A percentile compares a stretch with the other conserved stretches of the same genome.
Evolutionary conservation across 305 asterid genomes (phyloP).

Genomic region (Rubia balearica): DNA sequence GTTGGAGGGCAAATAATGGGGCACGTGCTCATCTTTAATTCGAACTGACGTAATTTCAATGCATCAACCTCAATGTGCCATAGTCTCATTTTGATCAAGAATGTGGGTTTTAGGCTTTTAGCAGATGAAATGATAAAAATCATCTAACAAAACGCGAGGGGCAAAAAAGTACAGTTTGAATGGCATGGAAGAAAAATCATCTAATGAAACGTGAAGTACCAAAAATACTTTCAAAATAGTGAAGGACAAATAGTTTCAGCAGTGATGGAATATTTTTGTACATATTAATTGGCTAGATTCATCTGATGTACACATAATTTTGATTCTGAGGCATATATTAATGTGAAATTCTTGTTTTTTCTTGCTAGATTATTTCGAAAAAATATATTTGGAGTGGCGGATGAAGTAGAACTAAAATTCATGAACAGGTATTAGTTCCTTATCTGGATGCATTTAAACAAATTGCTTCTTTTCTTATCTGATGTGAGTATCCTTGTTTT

Average conservation of each 20-base stretch:
- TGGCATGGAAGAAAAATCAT: neutral
- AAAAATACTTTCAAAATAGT: neutral
- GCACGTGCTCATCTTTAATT: neutral
- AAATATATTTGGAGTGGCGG: constrained; percentile 94
- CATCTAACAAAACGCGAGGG: neutral
- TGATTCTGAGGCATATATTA: neutral
- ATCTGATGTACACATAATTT: neutral
- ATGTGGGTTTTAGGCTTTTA: neutral
- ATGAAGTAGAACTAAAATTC: constrained; percentile 91
- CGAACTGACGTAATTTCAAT: neutral
- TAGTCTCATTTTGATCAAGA: neutral
- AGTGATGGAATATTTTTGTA: neutral
- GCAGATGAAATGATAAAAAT: no score
- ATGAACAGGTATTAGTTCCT: constrained; percentile 60
- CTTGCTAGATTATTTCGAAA: constrained; percentile 69
- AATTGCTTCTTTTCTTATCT: constrained; percentile 9
- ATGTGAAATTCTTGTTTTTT: constrained; percentile 13
- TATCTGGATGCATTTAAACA: constrained; percentile 11
- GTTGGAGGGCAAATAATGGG: neutral
- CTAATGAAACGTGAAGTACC: neutral
- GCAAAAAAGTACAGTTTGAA: no score
- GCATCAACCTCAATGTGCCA: neutral
- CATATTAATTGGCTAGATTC: neutral
- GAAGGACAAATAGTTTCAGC: neutral
- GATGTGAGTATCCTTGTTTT: constrained; percentile 9